Conservation (phyloP, 2,329 filamentous ascomycete species). For the Colletotrichum filicis region DNA sequence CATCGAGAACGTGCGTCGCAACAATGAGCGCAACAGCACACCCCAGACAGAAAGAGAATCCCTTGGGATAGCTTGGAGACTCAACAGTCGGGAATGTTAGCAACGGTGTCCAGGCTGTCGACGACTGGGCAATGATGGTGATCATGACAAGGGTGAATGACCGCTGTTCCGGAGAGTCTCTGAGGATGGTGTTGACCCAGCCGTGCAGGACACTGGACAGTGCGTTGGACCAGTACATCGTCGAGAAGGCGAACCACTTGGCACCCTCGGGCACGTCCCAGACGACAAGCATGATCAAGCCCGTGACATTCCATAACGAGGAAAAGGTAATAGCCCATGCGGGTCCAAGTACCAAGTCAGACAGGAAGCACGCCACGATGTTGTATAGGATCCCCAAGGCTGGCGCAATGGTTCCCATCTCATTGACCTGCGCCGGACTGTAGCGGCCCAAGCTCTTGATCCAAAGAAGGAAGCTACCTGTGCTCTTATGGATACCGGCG, state of each 20-base stretch:
- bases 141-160: constrained; percentile 31
- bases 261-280: constrained; percentile 67
- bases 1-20: constrained; percentile 27
- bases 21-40: constrained; percentile 30
- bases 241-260: constrained; percentile 63
- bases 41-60: constrained; percentile 51
- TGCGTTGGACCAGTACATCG: constrained; percentile 37
- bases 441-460: constrained; percentile 54
- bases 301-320: constrained; percentile 24
- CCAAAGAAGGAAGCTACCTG: constrained; percentile 51
- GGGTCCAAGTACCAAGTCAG: constrained; percentile 23
- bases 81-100: constrained; percentile 60
- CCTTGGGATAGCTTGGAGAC: constrained; percentile 54
- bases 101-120: constrained; percentile 65
- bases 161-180: constrained; percentile 28
- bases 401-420: constrained; percentile 45
- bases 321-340: constrained; percentile 47
- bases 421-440: constrained; percentile 62
- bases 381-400: constrained; percentile 28
- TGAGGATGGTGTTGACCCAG: constrained; percentile 32
- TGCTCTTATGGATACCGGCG: constrained; percentile 51
- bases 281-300: constrained; percentile 55
- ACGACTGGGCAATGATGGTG: constrained; percentile 61
- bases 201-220: constrained; percentile 28
- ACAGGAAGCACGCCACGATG: constrained; percentile 26